Conservation (phyloP, 495 filamentous ascomycete species). For the Pseudevernia furfuracea region DNA sequence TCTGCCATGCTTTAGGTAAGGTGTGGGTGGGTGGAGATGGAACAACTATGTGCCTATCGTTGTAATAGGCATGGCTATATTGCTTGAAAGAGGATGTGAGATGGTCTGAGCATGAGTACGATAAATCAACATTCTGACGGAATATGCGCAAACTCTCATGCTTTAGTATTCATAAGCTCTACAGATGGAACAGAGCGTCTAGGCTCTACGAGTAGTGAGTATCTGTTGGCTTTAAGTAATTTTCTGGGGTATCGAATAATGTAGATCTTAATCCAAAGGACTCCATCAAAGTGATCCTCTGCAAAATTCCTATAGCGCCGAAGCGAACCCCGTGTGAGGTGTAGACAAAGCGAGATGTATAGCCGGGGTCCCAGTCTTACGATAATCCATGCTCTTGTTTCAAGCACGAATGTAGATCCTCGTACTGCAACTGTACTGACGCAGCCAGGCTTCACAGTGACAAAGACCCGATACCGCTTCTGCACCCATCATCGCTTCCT, state of each 20-base stretch:
- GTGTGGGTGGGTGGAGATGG: not conserved
- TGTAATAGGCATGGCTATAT: not conserved
- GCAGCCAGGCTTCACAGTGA: not conserved
- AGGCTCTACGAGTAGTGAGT: not conserved
- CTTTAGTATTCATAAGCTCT: not conserved
- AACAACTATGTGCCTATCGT: not conserved
- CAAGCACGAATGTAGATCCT: not conserved
- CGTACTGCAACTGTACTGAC: not conserved
- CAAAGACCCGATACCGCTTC: not conserved
- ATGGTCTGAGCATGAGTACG: not conserved
- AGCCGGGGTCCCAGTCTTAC: not conserved
- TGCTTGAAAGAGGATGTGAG: not conserved
- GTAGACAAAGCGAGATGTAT: not conserved
- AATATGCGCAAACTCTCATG: not conserved
- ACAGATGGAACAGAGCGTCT: not conserved
- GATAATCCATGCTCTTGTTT: not conserved
- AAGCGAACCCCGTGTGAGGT: not conserved
- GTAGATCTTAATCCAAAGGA: not conserved
- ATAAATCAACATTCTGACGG: not conserved
- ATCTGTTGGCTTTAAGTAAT: not conserved
- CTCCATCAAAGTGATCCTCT: not conserved
- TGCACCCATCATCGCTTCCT: slow-evolving; percentile 57
- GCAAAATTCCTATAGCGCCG: not conserved
- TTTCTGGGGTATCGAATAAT: not conserved
- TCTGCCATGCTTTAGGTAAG: slow-evolving; percentile 30